Base-by-base conservation (phyloP, 768 basidiomycete genomes). In the Russula foetens region DNA sequence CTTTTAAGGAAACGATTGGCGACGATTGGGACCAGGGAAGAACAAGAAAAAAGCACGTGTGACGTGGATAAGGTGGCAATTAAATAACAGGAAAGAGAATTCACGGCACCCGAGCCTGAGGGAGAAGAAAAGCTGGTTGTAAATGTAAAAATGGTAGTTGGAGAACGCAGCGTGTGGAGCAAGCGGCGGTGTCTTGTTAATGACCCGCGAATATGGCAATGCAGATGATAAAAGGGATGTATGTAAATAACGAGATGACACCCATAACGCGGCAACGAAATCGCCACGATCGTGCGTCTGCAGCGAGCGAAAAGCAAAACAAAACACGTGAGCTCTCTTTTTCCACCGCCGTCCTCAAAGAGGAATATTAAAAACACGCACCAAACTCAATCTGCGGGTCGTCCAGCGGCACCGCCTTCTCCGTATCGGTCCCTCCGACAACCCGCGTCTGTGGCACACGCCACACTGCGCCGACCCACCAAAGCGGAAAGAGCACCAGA, bases 351-450 rank as follows among this genome's bases (percentile, higher is more conserved):
- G 29, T 49, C 43, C 21, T n/a, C 33, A 59, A 41, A 35, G 53
- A 17, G 17, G 39, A 41, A 41, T 39, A 62, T 11, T 12, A 35
- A 29, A 41, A 19, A 38, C 39, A 44, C 85, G 67, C 66, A 90
- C 89, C 84, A 68, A 81, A 79, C 68, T 90, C 89, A 56, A 90
- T 79, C 69, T 90, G 88, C 28, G 88, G 88, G 71, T 90, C 87
- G 67, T 90, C 88, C 50, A 90, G 74, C 29, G 85, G 75, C 17
- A 90, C 87, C 43, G 74, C 84, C 70, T 88, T 89, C 73, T 89
- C 87, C 49, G 73, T 70, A 58, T 73, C 76, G 31, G 75, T 75
- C 41, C 75, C 83, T 23, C 81, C 86, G 21, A 86, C 77, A 41
- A 76, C 75, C 68, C 89, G 76, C 26, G 88, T 91, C 67, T 70